Evolutionary conservation across 2,329 filamentous ascomycete genomes (phyloP).

Genomic region (Arthrobotrys sphaeroides): DNA sequence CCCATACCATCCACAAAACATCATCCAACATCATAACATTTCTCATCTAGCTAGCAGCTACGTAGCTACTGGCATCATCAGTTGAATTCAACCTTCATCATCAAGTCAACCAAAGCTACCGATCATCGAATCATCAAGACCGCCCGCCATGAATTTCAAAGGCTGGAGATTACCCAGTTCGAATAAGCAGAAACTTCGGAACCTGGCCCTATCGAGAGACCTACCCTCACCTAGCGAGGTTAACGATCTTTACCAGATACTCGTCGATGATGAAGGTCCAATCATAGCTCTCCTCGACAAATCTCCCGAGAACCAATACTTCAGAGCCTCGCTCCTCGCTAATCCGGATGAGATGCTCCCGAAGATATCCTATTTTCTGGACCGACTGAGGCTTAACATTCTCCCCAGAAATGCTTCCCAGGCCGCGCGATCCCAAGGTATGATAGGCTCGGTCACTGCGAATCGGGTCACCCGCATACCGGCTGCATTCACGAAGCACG

Average conservation of each 20-base stretch:
- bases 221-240: not conserved
- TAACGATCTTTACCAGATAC: not conserved
- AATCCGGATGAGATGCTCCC: slow-evolving; percentile 20
- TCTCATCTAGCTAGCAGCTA: too few species aligned
- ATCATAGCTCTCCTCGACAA: not conserved
- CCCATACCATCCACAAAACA: too few species aligned
- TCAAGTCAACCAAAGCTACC: too few species aligned
- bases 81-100: too few species aligned
- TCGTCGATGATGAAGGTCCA: not conserved
- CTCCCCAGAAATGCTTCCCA: not conserved
- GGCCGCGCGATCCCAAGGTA: not conserved
- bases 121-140: too few species aligned
- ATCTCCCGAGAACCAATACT: slow-evolving; percentile 4
- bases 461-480: not conserved
- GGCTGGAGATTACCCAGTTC: not conserved
- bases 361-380: not conserved
- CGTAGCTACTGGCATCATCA: too few species aligned
- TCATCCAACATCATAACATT: too few species aligned
- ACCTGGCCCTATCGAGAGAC: not conserved
- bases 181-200: not conserved
- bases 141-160: not conserved
- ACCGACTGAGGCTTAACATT: not conserved
- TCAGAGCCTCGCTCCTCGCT: not conserved
- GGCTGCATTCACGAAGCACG: not conserved
- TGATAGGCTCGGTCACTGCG: not conserved